Conservation (phyloP, 192 early-diverging fungal species). For the Linnemannia schmuckeri region DNA sequence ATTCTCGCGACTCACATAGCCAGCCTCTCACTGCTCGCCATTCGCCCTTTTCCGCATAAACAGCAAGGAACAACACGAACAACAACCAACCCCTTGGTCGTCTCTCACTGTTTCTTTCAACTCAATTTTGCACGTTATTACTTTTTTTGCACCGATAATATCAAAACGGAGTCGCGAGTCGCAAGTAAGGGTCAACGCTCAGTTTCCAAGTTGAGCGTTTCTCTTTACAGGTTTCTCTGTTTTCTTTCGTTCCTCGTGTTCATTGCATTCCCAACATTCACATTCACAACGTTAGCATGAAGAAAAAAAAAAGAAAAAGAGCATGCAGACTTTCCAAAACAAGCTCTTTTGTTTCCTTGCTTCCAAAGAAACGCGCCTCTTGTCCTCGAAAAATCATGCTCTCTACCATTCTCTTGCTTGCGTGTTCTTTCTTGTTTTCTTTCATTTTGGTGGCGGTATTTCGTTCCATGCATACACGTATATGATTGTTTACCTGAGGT, state of each 20-base stretch:
- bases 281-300: too few relatives aligned
- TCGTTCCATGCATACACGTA: not conserved
- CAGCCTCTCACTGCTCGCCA: not conserved
- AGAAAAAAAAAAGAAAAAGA: not conserved
- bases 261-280: not conserved
- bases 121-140: not conserved
- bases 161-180: not conserved
- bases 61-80: not conserved
- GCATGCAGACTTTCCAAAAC: not conserved
- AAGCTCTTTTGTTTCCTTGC: not conserved
- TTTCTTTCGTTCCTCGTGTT: not conserved
- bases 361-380: not conserved
- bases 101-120: not conserved
- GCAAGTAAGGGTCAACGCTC: constrained; percentile 1
- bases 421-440: not conserved
- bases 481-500: not conserved
- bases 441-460: not conserved
- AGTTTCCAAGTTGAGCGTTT: too few relatives aligned
- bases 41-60: not conserved
- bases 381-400: not conserved
- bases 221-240: not conserved
- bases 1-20: not conserved
- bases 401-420: not conserved
- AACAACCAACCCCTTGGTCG: not conserved
- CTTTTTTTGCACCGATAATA: not conserved